Percentiles rank a stretch among this genome's conserved stretches.
phyloP scores from a whole-genome alignment of 2,329 filamentous ascomycete genomes.

The Trichoderma sp. region DNA sequence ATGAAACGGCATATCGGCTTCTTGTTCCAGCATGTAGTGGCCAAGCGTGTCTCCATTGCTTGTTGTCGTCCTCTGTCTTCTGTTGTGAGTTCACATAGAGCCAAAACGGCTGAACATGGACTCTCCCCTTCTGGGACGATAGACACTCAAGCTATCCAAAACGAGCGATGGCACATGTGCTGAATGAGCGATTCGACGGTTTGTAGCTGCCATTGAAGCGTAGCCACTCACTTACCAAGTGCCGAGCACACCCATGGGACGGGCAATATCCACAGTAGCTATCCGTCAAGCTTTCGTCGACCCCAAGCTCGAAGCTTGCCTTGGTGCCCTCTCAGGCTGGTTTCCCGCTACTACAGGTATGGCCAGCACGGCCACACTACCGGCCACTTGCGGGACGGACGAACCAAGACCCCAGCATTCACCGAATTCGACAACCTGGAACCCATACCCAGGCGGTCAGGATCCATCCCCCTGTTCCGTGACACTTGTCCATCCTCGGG shows the following conservation, averaged over 20 bases:
- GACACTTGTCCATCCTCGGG: constrained; percentile 44
- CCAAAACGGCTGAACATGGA: not conserved
- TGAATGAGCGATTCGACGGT: not conserved
- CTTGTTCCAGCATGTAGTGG: constrained; percentile 6
- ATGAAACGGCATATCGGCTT: constrained; percentile 8
- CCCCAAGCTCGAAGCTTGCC: not conserved
- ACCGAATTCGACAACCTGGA: constrained; percentile 42
- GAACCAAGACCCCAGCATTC: constrained; percentile 42
- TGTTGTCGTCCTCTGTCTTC: not conserved
- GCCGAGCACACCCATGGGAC: not conserved
- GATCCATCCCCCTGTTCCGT: constrained; percentile 38
- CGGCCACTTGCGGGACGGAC: constrained; percentile 30
- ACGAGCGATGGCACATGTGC: constrained; percentile 8
- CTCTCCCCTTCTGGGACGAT: constrained; percentile 6
- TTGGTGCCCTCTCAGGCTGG: constrained; percentile 9
- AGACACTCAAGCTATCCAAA: constrained; percentile 2
- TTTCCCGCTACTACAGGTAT: constrained; percentile 14
- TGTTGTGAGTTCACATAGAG: not conserved
- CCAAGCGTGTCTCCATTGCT: constrained; percentile 4
- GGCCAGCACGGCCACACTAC: constrained; percentile 13
- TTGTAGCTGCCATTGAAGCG: not conserved
- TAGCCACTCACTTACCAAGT: not conserved
- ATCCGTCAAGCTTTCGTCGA: constrained; percentile 10
- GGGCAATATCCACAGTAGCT: constrained; percentile 11
- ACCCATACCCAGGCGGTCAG: constrained; percentile 36